Evolutionary conservation across 2,329 filamentous ascomycete genomes (phyloP), one percentile per base, ranked within the genome.

Genomic region (Diaporthe vexans): DNA sequence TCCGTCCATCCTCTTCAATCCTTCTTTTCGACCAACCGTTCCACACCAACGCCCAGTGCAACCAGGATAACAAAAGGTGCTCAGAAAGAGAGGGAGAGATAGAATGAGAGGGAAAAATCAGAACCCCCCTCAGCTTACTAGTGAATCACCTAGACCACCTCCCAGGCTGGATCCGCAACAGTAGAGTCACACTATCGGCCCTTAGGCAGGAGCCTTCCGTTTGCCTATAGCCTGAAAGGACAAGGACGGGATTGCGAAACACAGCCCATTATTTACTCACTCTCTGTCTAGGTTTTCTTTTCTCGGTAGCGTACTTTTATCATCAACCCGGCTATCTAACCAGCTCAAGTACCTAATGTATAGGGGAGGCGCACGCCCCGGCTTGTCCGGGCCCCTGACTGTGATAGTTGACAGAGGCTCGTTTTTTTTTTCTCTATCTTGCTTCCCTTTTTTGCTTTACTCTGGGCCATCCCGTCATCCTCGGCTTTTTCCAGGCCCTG

Each of bases 151-250:
- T 52, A 67, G 43, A 29, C 46, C 63, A 7, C 21, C 63, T 24
- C n/a, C 63, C 29, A 67, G 21, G 29, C 61, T 51, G 29, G 43
- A 65, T 65, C 29, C 26, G 63, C 46, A 67, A 37, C 63, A 67
- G 48, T 35, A 67, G 63, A 54, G 63, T 68, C 63, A 43, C 63
- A 67, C 63, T 67, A 67, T 43, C 29, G 26, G 21, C 61, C 58
- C 61, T 65, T 35, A 51, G 43, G 26, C 43, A 35, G 59, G 37
- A 65, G 43, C 24, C 40, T 26, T 63, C 59, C 40, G 35, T n/a
- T 35, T 61, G 61, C n/a, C 61, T 67, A 51, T 67, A 67, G 61
- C 61, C 61, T 67, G 61, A 67, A 67, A 35, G 43, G 59, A 46
- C 17, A 51, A 33, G 61, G 40, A 48, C 26, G 61, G 61, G 26